These are phyloP conservation scores for Amoebophrya sp. DNA, from an alignment of 169 alveolate species.

Conservation along the genomic window DNA sequence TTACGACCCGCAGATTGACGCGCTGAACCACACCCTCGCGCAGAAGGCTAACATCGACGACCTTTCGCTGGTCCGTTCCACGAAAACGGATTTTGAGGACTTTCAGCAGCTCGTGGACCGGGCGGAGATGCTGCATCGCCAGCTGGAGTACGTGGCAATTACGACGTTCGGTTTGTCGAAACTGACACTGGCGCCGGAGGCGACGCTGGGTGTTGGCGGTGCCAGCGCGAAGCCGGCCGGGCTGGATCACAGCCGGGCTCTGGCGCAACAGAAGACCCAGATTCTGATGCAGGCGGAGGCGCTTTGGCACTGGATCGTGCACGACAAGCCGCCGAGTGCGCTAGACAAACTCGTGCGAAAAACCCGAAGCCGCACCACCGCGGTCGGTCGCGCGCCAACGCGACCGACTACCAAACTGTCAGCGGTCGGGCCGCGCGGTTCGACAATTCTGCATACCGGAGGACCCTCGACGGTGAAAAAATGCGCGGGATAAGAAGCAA, in stretches of 20 bases:
- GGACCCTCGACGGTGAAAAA: too few species aligned
- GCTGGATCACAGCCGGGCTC: too few species aligned
- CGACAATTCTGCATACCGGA: too few species aligned
- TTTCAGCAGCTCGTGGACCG: too few species aligned
- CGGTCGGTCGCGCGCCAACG: too few species aligned
- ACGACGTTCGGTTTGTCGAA: background rate
- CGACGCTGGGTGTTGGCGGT: too few species aligned
- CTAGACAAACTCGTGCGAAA: too few species aligned
- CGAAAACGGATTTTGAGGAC: background rate
- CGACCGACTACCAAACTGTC: too few species aligned
- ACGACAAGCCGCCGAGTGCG: background rate
- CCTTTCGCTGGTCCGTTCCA: background rate
- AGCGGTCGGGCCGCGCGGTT: too few species aligned
- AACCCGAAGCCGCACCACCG: too few species aligned
- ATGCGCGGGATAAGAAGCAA: too few species aligned
- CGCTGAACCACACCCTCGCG: background rate
- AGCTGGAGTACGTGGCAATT: background rate
- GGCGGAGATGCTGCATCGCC: background rate
- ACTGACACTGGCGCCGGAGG: background rate
- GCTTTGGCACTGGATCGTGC: conserved; percentile 1
- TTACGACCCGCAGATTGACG: background rate
- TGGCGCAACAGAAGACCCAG: conserved; percentile 17
- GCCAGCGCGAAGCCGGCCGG: too few species aligned
- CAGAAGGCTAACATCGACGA: background rate
- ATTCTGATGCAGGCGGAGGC: background rate